A percentile compares a stretch with the other conserved stretches of the same genome.
Evolutionary conservation across 768 basidiomycete genomes (phyloP).

Genomic region (Porpolomopsis calyptriformis): DNA sequence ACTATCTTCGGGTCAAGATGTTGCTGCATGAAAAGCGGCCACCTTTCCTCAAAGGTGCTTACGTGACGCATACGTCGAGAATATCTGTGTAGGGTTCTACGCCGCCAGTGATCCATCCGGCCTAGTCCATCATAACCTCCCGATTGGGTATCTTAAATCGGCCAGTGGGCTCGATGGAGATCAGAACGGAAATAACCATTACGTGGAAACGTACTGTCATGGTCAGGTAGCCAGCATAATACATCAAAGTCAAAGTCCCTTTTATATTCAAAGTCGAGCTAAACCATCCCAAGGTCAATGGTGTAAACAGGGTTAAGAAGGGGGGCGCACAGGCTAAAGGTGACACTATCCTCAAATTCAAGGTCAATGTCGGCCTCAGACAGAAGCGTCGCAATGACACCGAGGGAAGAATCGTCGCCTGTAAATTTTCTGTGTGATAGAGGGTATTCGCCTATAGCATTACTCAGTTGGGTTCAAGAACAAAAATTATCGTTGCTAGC

Average conservation of each 20-base stretch:
- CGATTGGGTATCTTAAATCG: slow-evolving; percentile 11
- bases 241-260: slow-evolving; percentile 10
- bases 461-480: background rate
- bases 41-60: background rate
- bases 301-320: slow-evolving; percentile 8
- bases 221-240: slow-evolving; percentile 11
- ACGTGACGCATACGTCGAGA: slow-evolving; percentile 8
- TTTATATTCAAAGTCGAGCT: slow-evolving; percentile 6
- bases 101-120: slow-evolving; percentile 7
- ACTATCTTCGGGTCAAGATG: slow-evolving; percentile 8
- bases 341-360: slow-evolving; percentile 7
- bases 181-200: too few species aligned
- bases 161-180: too few species aligned
- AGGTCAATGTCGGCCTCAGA: slow-evolving; percentile 7
- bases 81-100: background rate
- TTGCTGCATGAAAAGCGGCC: background rate
- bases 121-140: slow-evolving; percentile 11
- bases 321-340: slow-evolving; percentile 6
- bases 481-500: slow-evolving; percentile 1
- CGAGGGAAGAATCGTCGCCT: slow-evolving; percentile 6
- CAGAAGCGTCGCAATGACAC: slow-evolving; percentile 8
- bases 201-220: slow-evolving; percentile 11
- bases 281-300: slow-evolving; percentile 5
- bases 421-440: slow-evolving; percentile 8
- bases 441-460: slow-evolving; percentile 11